phyloP scores from a whole-genome alignment of 768 basidiomycete genomes.

The Termitomyces sp. region DNA sequence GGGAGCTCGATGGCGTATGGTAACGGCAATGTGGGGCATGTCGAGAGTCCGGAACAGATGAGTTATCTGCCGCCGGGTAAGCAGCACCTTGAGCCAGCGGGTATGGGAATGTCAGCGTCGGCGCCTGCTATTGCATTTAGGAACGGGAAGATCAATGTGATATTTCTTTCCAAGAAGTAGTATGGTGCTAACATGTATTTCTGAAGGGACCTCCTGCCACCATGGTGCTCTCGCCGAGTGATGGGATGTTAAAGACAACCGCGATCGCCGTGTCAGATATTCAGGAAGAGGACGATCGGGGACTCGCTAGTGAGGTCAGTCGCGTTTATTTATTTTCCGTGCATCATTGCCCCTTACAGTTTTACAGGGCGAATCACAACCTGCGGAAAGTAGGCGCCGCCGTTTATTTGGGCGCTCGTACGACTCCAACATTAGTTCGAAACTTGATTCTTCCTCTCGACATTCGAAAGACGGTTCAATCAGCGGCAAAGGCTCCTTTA shows the following conservation, averaged over 20 bases:
- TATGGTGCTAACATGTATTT: not conserved
- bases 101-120: constrained; percentile 12
- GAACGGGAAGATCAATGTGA: constrained; percentile 19
- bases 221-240: constrained; percentile 55
- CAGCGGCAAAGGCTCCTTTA: constrained; percentile 5
- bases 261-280: constrained; percentile 29
- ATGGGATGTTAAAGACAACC: constrained; percentile 45
- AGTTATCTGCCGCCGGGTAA: not conserved
- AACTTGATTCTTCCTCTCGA: constrained; percentile 17
- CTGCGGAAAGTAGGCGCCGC: constrained; percentile 37
- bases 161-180: not conserved
- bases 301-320: constrained; percentile 64
- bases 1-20: not conserved
- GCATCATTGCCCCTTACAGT: constrained; percentile 17
- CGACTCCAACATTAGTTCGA: constrained; percentile 28
- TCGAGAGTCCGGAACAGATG: not conserved
- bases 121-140: constrained; percentile 4
- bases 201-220: constrained; percentile 45
- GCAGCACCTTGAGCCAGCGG: constrained; percentile 23
- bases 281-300: constrained; percentile 44
- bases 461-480: constrained; percentile 18
- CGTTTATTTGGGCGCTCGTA: constrained; percentile 60
- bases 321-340: constrained; percentile 3
- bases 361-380: constrained; percentile 45
- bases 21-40: not conserved